Evolutionary conservation across 306 rosid species (phyloP).

Genomic region (Gastrolobium villosum): DNA sequence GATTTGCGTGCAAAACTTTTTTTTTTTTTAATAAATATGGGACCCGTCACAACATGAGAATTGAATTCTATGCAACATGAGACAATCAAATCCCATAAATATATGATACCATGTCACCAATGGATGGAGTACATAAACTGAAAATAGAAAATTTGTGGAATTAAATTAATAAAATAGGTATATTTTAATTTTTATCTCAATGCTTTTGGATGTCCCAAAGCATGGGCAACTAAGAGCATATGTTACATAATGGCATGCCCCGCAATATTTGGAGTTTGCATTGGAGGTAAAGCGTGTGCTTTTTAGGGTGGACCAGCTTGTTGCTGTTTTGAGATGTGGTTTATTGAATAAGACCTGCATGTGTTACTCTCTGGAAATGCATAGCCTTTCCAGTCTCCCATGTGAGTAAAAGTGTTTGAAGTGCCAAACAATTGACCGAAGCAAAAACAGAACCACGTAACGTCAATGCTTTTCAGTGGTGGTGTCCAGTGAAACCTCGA

Average conservation of each 20-base stretch:
- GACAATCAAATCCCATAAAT: too few species aligned
- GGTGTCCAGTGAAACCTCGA: neutral
- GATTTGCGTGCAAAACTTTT: too few species aligned
- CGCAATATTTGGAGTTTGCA: slow-evolving; percentile 27
- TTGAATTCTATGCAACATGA: too few species aligned
- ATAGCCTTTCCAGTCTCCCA: slow-evolving; percentile 33
- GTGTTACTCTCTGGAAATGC: neutral
- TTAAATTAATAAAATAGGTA: neutral
- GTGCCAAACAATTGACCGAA: slow-evolving; percentile 7
- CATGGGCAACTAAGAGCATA: neutral
- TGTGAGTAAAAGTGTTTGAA: slow-evolving; percentile 15
- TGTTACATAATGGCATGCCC: slow-evolving; percentile 19
- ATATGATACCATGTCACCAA: neutral
- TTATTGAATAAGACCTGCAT: slow-evolving; percentile 31
- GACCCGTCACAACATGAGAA: too few species aligned
- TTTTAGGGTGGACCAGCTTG: neutral
- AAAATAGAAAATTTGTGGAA: neutral
- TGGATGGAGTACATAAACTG: neutral
- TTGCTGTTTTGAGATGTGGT: neutral
- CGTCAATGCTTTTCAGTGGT: neutral
- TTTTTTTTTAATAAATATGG: too few species aligned
- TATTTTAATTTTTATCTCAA: too few species aligned
- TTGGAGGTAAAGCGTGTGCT: neutral
- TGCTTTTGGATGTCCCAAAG: neutral
- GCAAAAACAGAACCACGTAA: neutral